Base-by-base conservation (phyloP, 1,284 basidiomycete genomes). In the Rhodofomes roseus region DNA sequence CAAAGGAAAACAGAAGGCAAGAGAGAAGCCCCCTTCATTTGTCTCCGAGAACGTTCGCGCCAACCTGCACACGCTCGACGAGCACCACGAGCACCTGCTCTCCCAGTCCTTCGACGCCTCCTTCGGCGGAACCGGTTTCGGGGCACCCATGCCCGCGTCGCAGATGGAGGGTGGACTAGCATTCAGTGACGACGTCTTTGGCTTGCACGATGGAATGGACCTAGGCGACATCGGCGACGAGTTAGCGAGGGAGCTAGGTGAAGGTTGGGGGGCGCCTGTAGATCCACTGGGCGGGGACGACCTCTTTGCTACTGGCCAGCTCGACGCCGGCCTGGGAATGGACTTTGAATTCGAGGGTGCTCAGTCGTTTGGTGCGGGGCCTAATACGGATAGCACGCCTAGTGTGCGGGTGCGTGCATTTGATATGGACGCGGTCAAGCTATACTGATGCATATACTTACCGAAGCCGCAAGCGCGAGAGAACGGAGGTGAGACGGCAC, bases 191-290 rank as follows among this genome's bases (percentile, higher is more conserved):
- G 79, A 82, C 55, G 74, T 83, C 29, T 79, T 86, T 59, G 74
- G 66, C 1, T 68, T 75, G 14, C 77, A 79, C 7, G 86, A 85
- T 57, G 85, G 77, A 18, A 66, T 87, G 20, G 87, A 84, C 60
- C 70, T 87, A 23, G 82, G 74, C n/a, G 81, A 76, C 18, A 72
- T 89, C 20, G 85, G 81, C 2, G 89, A 90, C 46, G 90, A 92
- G 64, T 74, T 92, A 27, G 87, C 85, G 3, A 79, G 77, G 62
- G 90, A 92, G 65, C 76, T 92, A 3, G 90, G 89, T 36, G 84
- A 84, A 64, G 85, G 79, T 27, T 92, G 90, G 89, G 82, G 78
- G 31, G 68, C 63, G 20, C 62, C 61, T 23, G 36, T 29, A 16
- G 48, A 57, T 37, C 20, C 18, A 34, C n/a, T n/a, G n/a, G 41